A percentile compares a stretch with the other conserved stretches of the same genome.
phyloP scores from a whole-genome alignment of 495 filamentous ascomycete species.

The Haplographium delicatum region DNA sequence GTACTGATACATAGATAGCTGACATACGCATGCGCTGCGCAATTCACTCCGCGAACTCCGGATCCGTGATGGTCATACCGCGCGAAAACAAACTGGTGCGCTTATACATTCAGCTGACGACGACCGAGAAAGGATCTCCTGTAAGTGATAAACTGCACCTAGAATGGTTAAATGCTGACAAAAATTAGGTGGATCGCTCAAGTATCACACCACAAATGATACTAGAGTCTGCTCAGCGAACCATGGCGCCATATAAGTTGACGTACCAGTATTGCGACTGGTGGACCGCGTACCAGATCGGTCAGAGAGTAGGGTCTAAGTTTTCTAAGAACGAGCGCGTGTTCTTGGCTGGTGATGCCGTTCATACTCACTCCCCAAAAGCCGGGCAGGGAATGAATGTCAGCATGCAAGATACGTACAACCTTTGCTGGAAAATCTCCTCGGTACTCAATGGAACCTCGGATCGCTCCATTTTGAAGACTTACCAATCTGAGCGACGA shows the following conservation, averaged over 20 bases:
- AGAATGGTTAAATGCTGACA: not conserved
- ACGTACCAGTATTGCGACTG: conserved; percentile 59
- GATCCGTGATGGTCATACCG: conserved; percentile 65
- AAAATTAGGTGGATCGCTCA: conserved; percentile 39
- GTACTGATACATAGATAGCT: conserved; percentile 21
- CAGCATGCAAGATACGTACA: conserved; percentile 60
- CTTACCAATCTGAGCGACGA: conserved; percentile 66
- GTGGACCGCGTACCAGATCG: conserved; percentile 52
- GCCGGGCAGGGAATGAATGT: conserved; percentile 77
- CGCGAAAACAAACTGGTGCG: conserved; percentile 62
- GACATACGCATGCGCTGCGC: conserved; percentile 65
- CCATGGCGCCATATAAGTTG: conserved; percentile 56
- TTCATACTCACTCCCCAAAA: conserved; percentile 64
- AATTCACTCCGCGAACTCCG: conserved; percentile 58
- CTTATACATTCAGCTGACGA: conserved; percentile 64
- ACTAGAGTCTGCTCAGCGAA: conserved; percentile 52
- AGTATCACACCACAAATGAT: conserved; percentile 56
- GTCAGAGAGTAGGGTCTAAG: conserved; percentile 13
- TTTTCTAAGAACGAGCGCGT: conserved; percentile 17
- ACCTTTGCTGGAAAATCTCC: conserved; percentile 71
- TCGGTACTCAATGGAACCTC: conserved; percentile 50
- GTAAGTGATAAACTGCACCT: not conserved
- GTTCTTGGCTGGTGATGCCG: conserved; percentile 42
- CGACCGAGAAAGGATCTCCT: conserved; percentile 31
- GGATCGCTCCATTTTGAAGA: conserved; percentile 52